phyloP scores from a whole-genome alignment of 495 filamentous ascomycete species.

The Aspergillus baeticus region DNA sequence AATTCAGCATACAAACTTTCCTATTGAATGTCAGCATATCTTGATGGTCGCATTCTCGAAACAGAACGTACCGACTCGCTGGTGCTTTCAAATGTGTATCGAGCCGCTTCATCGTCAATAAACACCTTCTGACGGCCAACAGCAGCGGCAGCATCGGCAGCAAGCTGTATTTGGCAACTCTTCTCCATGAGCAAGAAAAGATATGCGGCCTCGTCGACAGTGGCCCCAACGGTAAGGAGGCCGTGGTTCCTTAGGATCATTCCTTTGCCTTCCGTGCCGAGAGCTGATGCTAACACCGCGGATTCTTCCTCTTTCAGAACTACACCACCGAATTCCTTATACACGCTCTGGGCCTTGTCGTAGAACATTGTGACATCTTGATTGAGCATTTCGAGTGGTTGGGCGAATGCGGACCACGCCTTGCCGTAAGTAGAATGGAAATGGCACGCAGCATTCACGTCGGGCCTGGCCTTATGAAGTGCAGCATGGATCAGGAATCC shows the following conservation, averaged over 20 bases:
- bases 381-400: slow-evolving; percentile 26
- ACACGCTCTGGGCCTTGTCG: slow-evolving; percentile 48
- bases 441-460: slow-evolving; percentile 35
- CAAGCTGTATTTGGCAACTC: slow-evolving; percentile 50
- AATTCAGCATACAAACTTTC: slow-evolving; percentile 12
- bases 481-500: slow-evolving; percentile 56
- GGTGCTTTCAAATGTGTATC: slow-evolving; percentile 52
- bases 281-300: slow-evolving; percentile 44
- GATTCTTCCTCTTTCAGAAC: slow-evolving; percentile 52
- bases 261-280: slow-evolving; percentile 48
- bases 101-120: slow-evolving; percentile 51
- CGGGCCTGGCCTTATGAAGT: slow-evolving; percentile 30
- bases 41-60: neutral
- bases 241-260: slow-evolving; percentile 57
- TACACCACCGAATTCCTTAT: slow-evolving; percentile 55
- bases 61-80: slow-evolving; percentile 32
- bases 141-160: slow-evolving; percentile 49
- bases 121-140: slow-evolving; percentile 35
- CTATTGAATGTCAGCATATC: neutral
- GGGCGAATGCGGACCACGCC: slow-evolving; percentile 29
- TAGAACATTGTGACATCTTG: slow-evolving; percentile 44
- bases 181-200: slow-evolving; percentile 51
- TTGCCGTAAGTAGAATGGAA: slow-evolving; percentile 27
- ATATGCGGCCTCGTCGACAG: slow-evolving; percentile 57
- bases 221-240: slow-evolving; percentile 50